Base-by-base conservation (phyloP, 768 basidiomycete genomes). In the Mycena pura region DNA sequence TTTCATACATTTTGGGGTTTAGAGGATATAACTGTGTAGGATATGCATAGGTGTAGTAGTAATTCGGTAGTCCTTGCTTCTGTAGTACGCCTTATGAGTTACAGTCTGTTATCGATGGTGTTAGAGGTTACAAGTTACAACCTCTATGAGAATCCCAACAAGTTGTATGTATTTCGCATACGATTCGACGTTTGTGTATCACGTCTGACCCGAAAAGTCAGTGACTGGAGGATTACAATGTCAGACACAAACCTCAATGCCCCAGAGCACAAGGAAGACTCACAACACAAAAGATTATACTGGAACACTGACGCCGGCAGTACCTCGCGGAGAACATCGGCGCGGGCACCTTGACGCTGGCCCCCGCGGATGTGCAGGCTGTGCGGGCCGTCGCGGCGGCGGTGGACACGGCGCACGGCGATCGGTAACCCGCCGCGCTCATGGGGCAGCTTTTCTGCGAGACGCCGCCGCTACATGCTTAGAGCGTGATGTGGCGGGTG, bases 181-280 rank as follows among this genome's bases (percentile, higher is more conserved):
- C 14, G 19, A 43, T 22, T 43, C 41, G 21, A 48, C 17, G 46
- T 48, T 34, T 48, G 46, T 31, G 46, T 48, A 48, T 32, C 46
- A 6, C 19, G n/a, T 48, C 31, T n/a, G 34, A 48, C 31, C 46
- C 15, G 29, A 48, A 21, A 32, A 34, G 46, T 45, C 28, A 27
- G 43, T 45, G 43, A 45, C 43, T n/a, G 46, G 24, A 48, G 14
- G 25, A 48, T 6, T 11, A 32, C 6, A 48, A 34, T 48, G 29
- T 48, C 46, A 48, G 46, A 48, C 19, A 48, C 31, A n/a, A 48
- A 29, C 31, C n/a, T 48, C 46, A 19, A 48, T 48, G 46, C 46
- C 31, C 31, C 3, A 19, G n/a, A 44, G 43, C 24, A 27, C 43
- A 25, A 44, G 43, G 5, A 44, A 44, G 24, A 27, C 24, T 44